Evolutionary conservation across 306 rosid species (phyloP).

Genomic region (Cicer pinnatifidum): DNA sequence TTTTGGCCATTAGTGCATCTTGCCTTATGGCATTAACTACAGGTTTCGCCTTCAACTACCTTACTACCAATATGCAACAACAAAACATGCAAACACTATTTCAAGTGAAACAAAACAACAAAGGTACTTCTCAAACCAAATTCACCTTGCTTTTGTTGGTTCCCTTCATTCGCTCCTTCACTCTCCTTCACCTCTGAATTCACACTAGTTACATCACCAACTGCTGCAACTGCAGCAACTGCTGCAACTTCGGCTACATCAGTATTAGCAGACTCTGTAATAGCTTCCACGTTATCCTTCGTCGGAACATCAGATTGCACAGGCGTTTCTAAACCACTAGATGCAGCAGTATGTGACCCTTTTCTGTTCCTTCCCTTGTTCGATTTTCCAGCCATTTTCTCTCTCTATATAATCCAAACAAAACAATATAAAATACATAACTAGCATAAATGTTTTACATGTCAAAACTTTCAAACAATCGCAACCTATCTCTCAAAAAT

Average conservation of each 20-base stretch:
- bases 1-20: background rate
- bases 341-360: constrained; percentile 48
- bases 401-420: constrained; percentile 41
- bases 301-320: constrained; percentile 49
- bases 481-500: constrained; percentile 19
- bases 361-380: constrained; percentile 70
- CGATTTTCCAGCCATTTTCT: constrained; percentile 87
- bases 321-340: constrained; percentile 47
- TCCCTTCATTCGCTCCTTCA: constrained; percentile 50
- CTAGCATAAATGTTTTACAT: background rate
- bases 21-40: background rate
- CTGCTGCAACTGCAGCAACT: constrained; percentile 43
- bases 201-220: constrained; percentile 47
- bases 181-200: constrained; percentile 53
- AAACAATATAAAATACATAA: constrained; percentile 20
- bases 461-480: background rate
- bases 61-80: constrained; percentile 16
- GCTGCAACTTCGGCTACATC: constrained; percentile 54
- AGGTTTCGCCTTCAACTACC: background rate
- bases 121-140: background rate
- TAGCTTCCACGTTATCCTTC: constrained; percentile 41
- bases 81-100: constrained; percentile 7
- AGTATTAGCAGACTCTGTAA: constrained; percentile 46
- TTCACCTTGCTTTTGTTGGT: constrained; percentile 82
- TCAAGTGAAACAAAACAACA: constrained; percentile 5